Conservation (phyloP, 2,329 filamentous ascomycete species). For the Aspergillus viridinutans region DNA sequence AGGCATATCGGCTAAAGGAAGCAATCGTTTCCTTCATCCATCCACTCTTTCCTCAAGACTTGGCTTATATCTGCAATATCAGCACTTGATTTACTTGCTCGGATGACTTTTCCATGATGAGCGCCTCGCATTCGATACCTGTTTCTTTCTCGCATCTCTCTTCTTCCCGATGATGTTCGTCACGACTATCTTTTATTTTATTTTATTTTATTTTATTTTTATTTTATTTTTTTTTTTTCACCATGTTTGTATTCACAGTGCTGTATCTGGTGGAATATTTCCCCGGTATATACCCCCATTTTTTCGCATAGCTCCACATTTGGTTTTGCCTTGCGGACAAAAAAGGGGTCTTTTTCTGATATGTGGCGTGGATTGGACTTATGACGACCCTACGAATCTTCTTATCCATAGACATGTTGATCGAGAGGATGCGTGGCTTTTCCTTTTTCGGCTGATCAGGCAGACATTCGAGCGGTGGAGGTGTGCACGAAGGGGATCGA, state of each 20-base stretch:
- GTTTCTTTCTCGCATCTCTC: conserved; percentile 1
- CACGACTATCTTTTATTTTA: background rate
- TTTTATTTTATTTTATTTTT: too few relatives aligned
- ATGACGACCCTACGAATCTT: conserved; percentile 26
- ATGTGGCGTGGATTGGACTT: conserved; percentile 16
- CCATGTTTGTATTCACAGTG: conserved; percentile 8
- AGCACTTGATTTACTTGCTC: background rate
- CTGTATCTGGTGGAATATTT: conserved; percentile 16
- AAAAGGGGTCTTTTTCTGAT: conserved; percentile 13
- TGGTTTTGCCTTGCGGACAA: conserved; percentile 18
- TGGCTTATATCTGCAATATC: conserved; percentile 1
- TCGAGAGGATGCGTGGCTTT: conserved; percentile 6
- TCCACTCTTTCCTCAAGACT: background rate
- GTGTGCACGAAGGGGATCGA: background rate
- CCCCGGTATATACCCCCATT: conserved; percentile 25
- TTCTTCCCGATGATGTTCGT: conserved; percentile 3
- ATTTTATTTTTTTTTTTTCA: background rate
- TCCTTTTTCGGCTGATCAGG: background rate
- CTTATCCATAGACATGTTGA: conserved; percentile 19
- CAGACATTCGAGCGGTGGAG: background rate
- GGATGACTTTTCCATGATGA: background rate
- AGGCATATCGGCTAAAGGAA: background rate
- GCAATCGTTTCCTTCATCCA: background rate
- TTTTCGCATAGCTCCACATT: conserved; percentile 17
- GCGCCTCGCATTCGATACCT: conserved; percentile 1